Conservation (phyloP, 2,329 filamentous ascomycete species). For the Colletotrichum coccodes region DNA sequence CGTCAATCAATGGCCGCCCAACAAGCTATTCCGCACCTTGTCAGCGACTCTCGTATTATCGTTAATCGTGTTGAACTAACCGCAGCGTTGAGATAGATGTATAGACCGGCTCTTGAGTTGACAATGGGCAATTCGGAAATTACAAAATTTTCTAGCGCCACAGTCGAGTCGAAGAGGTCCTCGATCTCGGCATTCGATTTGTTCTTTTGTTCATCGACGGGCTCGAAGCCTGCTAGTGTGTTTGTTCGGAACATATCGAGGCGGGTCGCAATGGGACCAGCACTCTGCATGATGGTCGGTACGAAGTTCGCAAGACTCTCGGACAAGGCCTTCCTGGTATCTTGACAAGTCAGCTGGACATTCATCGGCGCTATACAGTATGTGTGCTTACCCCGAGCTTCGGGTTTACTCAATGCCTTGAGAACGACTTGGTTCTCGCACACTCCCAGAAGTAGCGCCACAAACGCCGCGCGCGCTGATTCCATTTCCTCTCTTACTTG, state of each 20-base stretch:
- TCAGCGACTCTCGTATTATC: constrained; percentile 36
- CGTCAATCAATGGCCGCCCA: constrained; percentile 85
- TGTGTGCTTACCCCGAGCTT: constrained; percentile 59
- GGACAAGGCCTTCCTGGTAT: constrained; percentile 58
- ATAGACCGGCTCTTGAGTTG: constrained; percentile 84
- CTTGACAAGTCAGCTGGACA: constrained; percentile 41
- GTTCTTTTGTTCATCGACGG: constrained; percentile 62
- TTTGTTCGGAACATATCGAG: constrained; percentile 69
- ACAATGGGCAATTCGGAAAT: constrained; percentile 74
- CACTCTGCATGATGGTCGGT: constrained; percentile 64
- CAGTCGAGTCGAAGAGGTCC: constrained; percentile 65
- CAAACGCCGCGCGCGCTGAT: constrained; percentile 69
- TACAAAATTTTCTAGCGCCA: constrained; percentile 65
- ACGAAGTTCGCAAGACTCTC: constrained; percentile 64
- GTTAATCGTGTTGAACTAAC: constrained; percentile 57
- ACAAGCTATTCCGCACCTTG: constrained; percentile 69
- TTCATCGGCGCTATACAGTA: not conserved
- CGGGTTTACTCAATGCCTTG: constrained; percentile 60
- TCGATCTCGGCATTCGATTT: constrained; percentile 62
- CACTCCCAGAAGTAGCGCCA: constrained; percentile 70
- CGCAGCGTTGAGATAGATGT: constrained; percentile 84
- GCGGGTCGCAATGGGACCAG: constrained; percentile 62
- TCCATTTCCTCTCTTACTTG: constrained; percentile 67
- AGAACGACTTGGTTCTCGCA: constrained; percentile 69
- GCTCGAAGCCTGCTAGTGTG: constrained; percentile 65